Percentiles rank a stretch among this genome's conserved stretches.
Conservation (phyloP, 805 yeast genomes). For the Cyberlindnera maclurae region DNA sequence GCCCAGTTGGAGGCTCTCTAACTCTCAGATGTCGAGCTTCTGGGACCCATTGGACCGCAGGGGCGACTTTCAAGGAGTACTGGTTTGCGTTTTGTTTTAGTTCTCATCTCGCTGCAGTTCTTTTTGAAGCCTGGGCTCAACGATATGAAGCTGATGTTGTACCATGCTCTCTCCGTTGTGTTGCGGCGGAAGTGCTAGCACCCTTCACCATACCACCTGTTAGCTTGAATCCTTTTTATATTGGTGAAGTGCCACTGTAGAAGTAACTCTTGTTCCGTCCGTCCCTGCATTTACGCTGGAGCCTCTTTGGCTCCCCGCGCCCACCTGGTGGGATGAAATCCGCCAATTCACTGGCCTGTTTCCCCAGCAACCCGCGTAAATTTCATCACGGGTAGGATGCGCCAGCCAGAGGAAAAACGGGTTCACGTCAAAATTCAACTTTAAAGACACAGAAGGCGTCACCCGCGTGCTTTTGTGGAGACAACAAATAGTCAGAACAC, state of each 20-base stretch:
- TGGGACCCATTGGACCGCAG: no score
- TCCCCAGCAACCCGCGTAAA: background rate
- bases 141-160: background rate
- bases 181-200: background rate
- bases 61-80: no score
- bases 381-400: background rate
- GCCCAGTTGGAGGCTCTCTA: constrained; percentile 73
- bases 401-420: no score
- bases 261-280: background rate
- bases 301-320: no score
- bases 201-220: no score
- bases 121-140: background rate
- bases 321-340: no score
- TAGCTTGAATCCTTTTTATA: no score
- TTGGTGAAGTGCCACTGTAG: no score
- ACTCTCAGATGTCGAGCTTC: constrained; percentile 5
- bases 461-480: no score
- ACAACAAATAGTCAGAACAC: background rate
- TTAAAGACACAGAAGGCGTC: background rate
- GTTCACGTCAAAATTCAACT: background rate
- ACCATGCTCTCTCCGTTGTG: background rate
- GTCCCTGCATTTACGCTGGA: background rate
- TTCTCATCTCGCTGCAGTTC: background rate
- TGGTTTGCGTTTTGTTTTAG: no score
- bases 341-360: no score